These are phyloP conservation scores for Medicago lupulina DNA, from an alignment of 306 rosid species.

Conservation along the genomic window DNA sequence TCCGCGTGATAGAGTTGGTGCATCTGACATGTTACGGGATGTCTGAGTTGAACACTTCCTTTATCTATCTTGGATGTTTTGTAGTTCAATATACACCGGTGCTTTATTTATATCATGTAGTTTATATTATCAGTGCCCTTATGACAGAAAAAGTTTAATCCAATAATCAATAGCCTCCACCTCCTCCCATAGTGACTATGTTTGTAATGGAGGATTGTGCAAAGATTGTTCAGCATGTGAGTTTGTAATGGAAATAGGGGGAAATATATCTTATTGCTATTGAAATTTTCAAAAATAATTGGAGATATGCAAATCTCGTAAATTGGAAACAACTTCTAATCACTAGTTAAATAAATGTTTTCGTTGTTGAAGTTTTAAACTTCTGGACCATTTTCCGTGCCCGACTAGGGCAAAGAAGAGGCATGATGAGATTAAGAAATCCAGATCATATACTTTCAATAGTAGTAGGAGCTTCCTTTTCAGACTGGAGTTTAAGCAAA, in stretches of 20 bases:
- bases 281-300: neutral
- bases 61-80: neutral
- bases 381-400: too few relatives aligned
- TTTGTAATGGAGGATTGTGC: neutral
- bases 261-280: neutral
- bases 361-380: too few relatives aligned
- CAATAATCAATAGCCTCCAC: slow-evolving; percentile 21
- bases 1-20: slow-evolving; percentile 56
- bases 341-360: too few relatives aligned
- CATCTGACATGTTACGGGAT: slow-evolving; percentile 28
- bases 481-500: too few relatives aligned
- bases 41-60: slow-evolving; percentile 13
- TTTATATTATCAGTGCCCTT: neutral
- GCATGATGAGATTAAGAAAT: too few relatives aligned
- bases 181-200: neutral
- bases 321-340: neutral
- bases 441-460: too few relatives aligned
- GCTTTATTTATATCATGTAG: slow-evolving; percentile 21
- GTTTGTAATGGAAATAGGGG: slow-evolving; percentile 17
- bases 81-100: slow-evolving; percentile 15
- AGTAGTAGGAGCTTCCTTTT: too few relatives aligned
- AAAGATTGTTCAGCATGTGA: neutral
- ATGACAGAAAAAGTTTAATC: neutral
- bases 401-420: too few relatives aligned
- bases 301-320: neutral